Conservation (phyloP, 768 basidiomycete genomes). For the Boletus tomentosulus region DNA sequence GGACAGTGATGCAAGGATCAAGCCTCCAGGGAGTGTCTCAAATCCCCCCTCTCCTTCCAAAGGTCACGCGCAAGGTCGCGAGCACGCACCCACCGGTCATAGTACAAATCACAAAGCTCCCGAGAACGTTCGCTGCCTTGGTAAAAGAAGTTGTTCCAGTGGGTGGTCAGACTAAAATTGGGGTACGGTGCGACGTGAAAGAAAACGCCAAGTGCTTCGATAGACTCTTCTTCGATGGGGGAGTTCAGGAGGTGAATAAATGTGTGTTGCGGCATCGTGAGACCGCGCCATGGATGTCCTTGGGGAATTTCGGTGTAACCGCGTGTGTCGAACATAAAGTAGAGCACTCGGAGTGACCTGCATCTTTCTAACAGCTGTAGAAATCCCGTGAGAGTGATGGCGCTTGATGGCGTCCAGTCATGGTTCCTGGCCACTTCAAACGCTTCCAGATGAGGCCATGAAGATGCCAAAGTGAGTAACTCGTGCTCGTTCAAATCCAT, state of each 20-base stretch:
- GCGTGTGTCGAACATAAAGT: conserved; percentile 1
- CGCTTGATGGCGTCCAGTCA: conserved; percentile 5
- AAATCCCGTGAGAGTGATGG: conserved; percentile 10
- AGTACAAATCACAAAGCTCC: background rate
- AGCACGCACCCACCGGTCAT: conserved; percentile 2
- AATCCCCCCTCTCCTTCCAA: background rate
- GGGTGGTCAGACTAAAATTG: background rate
- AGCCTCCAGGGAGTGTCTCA: conserved; percentile 5
- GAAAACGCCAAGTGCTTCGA: conserved; percentile 11
- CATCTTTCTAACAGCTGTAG: conserved; percentile 11
- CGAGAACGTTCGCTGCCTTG: background rate
- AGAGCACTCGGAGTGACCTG: conserved; percentile 6
- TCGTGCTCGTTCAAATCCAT: conserved; percentile 5
- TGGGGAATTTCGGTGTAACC: conserved; percentile 8
- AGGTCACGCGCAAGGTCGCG: background rate
- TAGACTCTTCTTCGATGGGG: background rate
- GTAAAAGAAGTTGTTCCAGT: background rate
- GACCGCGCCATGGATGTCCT: conserved; percentile 10
- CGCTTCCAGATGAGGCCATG: conserved; percentile 6
- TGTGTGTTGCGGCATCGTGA: background rate
- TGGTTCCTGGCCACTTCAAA: background rate
- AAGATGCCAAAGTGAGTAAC: conserved; percentile 11
- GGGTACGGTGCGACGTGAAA: conserved; percentile 9
- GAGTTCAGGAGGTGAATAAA: conserved; percentile 2
- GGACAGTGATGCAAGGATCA: background rate